Base-by-base conservation (phyloP, 2,329 filamentous ascomycete species). In the Ramularia endophylla region DNA sequence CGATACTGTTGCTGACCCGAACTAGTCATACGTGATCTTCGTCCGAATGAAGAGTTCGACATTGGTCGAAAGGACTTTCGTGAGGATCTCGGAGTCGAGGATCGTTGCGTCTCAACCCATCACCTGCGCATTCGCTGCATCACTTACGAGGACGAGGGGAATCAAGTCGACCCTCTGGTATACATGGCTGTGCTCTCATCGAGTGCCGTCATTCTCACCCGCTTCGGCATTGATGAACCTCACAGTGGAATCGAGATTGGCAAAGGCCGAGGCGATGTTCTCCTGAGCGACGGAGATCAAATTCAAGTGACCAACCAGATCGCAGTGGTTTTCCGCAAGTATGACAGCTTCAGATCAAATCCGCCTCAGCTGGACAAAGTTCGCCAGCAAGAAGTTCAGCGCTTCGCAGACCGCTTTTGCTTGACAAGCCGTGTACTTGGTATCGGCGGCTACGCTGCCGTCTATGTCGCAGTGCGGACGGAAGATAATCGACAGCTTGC, bases 401-500 rank as follows among this genome's bases (percentile, higher is more conserved):
- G 61, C 5, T 77, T 81, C 44, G 46, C 58, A 2, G 56, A 70
- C 30, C 63, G 65, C 8, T 82, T 72, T 50, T 51, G 60, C 2
- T 61, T 83, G 19, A 72, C 65, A 1, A 57, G 68, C 29, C 70
- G 72, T 8, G 56, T 69, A 2, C 64, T 83, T 17, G 79, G 80
- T 4, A 54, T 61, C 25, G 80, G 80, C 5, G 68, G 65, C 2
- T 70, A 70, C 53, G 75, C 74, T 7, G 63, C 63, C 30, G 74
- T 83, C 3, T 70, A 74, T 41, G 64, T 81, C 8, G 77, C 73
- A 4, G 57, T 72, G 2, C 70, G 84, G 12, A 58, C 65, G 17
- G 59, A 59, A 5, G 75, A 73, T 0, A 67, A 70, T 27, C 71
- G 69, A 41, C 83, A 87, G 53, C 50, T 85, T 15, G 81, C 81